A percentile compares a stretch with the other conserved stretches of the same genome.
Evolutionary conservation across 2,329 filamentous ascomycete species (phyloP).

Genomic region (Hirsutella minnesotensis): DNA sequence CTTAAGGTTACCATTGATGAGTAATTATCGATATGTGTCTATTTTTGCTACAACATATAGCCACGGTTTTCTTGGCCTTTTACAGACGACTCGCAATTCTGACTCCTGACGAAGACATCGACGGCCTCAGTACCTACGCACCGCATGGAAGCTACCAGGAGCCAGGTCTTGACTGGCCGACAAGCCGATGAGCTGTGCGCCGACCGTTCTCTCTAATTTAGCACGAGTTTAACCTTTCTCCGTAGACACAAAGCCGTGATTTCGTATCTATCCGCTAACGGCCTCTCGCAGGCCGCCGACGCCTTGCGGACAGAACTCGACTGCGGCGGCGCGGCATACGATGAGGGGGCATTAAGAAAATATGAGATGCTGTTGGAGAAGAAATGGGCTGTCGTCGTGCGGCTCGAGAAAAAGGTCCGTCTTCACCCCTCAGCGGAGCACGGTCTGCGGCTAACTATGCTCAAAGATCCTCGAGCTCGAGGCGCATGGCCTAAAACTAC

Average conservation of each 20-base stretch:
- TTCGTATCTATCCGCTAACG: constrained; percentile 66
- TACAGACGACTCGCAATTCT: background rate
- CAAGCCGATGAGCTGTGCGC: constrained; percentile 75
- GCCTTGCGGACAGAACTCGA: constrained; percentile 65
- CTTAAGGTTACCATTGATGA: too few relatives aligned
- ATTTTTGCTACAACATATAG: too few relatives aligned
- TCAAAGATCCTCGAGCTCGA: constrained; percentile 84
- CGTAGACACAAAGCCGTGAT: constrained; percentile 80
- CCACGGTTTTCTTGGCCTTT: too few relatives aligned
- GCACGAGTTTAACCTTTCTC: constrained; percentile 4
- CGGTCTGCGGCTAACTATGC: background rate
- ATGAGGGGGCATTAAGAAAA: constrained; percentile 78
- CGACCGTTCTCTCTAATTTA: constrained; percentile 21
- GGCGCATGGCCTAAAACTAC: constrained; percentile 56
- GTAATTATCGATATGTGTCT: too few relatives aligned
- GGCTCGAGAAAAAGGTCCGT: constrained; percentile 76
- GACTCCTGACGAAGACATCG: background rate
- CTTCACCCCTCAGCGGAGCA: constrained; percentile 20
- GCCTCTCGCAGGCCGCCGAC: constrained; percentile 43
- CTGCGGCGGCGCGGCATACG: constrained; percentile 58
- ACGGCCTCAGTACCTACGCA: too few relatives aligned
- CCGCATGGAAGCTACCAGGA: constrained; percentile 35
- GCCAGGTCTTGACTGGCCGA: constrained; percentile 58
- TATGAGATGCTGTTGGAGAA: constrained; percentile 91
- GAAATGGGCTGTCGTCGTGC: constrained; percentile 97